Base-by-base conservation (phyloP, 2,329 filamentous ascomycete species). In the Botryotinia calthae region DNA sequence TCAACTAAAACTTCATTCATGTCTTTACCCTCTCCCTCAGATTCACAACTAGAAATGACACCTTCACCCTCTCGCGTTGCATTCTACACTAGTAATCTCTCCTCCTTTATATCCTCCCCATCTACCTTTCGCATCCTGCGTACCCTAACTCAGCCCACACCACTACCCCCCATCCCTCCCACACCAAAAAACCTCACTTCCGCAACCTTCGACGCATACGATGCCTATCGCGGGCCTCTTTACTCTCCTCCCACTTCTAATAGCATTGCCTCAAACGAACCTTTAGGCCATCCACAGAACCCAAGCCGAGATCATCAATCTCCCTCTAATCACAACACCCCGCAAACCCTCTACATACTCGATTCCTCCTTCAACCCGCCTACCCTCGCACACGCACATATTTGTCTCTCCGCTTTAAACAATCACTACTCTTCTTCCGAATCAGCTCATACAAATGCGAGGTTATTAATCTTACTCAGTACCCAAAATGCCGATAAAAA, bases 291-390 rank as follows among this genome's bases (percentile, higher is more conserved):
- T 18, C 16, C 59, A 37, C 40, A 40, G 18, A 16, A 2, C 16
- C 34, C 37, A 42, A 42, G 2, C 4, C 37, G 18, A 42, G 10
- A 31, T 22, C 65, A 31, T 1, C 59, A n/a, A 22, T 14, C 62
- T 34, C 67, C 73, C 54, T 67, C 71, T 20, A 75, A 75, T 46
- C 65, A 70, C 25, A 76, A 74, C 72, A 42, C 61, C 66, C 78
- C 80, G 22, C 76, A 75, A 73, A 81, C 79, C 28, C 82, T 92
- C 73, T 82, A 91, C 70, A 83, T 91, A 72, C 85, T 91, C 64
- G 90, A 92, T 81, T 90, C 89, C 68, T 90, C 88, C 73, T 92
- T 91, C 83, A 91, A 92, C 79, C 90, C 90, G 40, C 90, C 90
- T 0, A 91, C 90, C 0, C 82, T 83, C 12, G 90, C 89, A 3